These are phyloP conservation scores for Blattamonas nauphoetae DNA, from an alignment of 78 protist species.

Conservation along the genomic window DNA sequence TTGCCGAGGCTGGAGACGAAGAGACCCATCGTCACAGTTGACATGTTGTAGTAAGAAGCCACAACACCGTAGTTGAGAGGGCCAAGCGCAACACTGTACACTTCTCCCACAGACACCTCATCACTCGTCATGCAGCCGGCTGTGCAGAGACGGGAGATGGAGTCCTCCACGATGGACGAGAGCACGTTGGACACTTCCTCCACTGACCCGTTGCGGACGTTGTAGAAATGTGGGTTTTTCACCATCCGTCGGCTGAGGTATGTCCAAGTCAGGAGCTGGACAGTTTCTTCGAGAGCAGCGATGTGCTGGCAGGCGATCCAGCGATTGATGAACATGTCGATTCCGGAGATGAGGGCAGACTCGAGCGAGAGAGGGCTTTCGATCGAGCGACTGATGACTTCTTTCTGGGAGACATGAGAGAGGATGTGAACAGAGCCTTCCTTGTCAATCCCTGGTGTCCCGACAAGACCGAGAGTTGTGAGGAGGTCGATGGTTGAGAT, in stretches of 20 bases:
- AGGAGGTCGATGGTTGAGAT: constrained; percentile 77
- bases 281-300: constrained; percentile 71
- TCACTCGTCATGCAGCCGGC: not conserved
- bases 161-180: not conserved
- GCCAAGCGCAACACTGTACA: constrained; percentile 15
- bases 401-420: constrained; percentile 66
- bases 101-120: not conserved
- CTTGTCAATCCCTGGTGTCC: constrained; percentile 27
- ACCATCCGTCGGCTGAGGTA: constrained; percentile 74
- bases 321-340: constrained; percentile 59
- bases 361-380: constrained; percentile 93
- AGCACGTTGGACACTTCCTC: constrained; percentile 64
- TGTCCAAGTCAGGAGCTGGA: constrained; percentile 91
- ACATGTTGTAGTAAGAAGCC: constrained; percentile 84
- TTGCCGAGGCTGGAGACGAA: constrained; percentile 45
- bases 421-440: constrained; percentile 13
- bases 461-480: constrained; percentile 88
- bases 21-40: constrained; percentile 79
- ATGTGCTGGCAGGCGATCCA: constrained; percentile 54
- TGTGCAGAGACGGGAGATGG: not conserved
- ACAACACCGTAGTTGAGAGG: constrained; percentile 85
- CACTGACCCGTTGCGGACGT: constrained; percentile 47
- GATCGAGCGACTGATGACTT: constrained; percentile 70
- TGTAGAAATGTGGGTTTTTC: constrained; percentile 87
- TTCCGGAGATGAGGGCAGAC: constrained; percentile 4